phyloP scores from a whole-genome alignment of 176 grass and related monocot genomes.

The Elymus sibiricus region DNA sequence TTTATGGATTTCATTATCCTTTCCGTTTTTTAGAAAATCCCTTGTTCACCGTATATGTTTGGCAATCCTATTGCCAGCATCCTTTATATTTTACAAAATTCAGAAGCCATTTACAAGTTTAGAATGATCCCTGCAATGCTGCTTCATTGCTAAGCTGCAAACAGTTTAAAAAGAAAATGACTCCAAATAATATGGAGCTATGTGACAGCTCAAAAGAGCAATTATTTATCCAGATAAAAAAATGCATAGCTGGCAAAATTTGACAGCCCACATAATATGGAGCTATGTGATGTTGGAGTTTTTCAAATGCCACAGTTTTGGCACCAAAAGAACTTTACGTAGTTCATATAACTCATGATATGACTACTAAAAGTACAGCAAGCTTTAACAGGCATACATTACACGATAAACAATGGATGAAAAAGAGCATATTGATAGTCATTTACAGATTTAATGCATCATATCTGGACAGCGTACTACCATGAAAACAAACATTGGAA shows the following conservation, averaged over 20 bases:
- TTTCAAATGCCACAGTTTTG: background rate
- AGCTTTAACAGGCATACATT: background rate
- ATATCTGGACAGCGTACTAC: background rate
- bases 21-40: too few species aligned
- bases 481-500: slow-evolving; percentile 10
- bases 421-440: background rate
- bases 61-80: too few species aligned
- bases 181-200: too few species aligned
- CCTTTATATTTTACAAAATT: too few species aligned
- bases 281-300: background rate
- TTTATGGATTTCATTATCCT: too few species aligned
- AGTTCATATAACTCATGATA: background rate
- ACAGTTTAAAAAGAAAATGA: too few species aligned
- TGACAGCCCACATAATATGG: background rate
- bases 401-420: background rate
- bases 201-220: background rate
- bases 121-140: too few species aligned
- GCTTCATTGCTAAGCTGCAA: too few species aligned
- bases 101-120: too few species aligned
- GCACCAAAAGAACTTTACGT: background rate
- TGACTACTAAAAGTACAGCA: background rate
- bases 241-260: background rate
- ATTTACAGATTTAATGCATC: background rate
- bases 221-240: background rate
- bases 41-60: too few species aligned